These are phyloP conservation scores for Lachnellula subtilissima DNA, from an alignment of 2,329 filamentous ascomycete species.

Conservation along the genomic window DNA sequence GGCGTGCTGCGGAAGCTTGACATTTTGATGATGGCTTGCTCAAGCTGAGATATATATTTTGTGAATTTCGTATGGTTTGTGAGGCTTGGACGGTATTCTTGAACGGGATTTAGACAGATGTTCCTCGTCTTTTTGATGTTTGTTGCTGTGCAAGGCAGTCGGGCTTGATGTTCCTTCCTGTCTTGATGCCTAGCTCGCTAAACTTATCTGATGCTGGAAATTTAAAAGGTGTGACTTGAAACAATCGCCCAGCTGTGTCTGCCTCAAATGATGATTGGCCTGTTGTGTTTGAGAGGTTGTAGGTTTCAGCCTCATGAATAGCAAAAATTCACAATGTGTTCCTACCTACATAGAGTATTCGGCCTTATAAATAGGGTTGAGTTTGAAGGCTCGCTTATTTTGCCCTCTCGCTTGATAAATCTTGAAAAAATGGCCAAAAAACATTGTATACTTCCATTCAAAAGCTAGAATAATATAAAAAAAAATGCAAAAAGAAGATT, in stretches of 20 bases:
- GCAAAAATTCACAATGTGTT: not conserved
- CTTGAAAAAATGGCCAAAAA: constrained; percentile 2
- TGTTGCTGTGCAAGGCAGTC: not conserved
- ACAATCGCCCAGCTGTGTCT: not conserved
- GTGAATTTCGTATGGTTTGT: no score
- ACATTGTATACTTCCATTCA: constrained; percentile 1
- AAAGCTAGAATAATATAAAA: not conserved
- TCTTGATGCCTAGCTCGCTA: constrained; percentile 3
- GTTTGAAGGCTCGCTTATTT: not conserved
- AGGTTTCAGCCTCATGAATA: not conserved
- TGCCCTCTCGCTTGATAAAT: not conserved
- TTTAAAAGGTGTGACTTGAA: not conserved
- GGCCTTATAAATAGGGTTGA: not conserved
- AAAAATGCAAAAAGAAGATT: not conserved
- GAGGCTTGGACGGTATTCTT: no score
- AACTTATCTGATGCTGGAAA: not conserved
- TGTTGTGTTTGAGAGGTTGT: not conserved
- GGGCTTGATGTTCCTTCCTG: not conserved
- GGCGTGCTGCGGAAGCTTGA: constrained; percentile 52
- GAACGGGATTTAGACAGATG: no score
- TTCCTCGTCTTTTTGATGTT: not conserved
- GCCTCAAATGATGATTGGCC: not conserved
- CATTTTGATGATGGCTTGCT: constrained; percentile 34
- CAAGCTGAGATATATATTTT: not conserved
- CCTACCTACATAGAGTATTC: not conserved